These are phyloP conservation scores for Kalmanozyma brasiliensis DNA, from an alignment of 1,284 basidiomycete species.

Conservation along the genomic window DNA sequence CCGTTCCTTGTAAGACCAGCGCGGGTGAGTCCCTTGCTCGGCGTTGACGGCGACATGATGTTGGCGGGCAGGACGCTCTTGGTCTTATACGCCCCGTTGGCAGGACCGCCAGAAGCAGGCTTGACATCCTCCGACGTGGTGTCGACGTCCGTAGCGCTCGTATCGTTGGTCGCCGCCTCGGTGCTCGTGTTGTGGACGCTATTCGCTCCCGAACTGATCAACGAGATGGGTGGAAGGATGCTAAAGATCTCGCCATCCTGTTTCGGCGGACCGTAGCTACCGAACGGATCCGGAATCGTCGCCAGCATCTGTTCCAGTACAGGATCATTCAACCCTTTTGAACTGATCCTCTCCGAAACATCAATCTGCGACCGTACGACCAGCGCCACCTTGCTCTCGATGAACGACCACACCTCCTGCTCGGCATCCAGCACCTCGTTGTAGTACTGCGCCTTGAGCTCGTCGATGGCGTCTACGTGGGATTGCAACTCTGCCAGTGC, in stretches of 20 bases:
- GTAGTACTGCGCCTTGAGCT: conserved; percentile 82
- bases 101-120: background rate
- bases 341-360: conserved; percentile 76
- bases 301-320: conserved; percentile 89
- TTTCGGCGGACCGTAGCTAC: conserved; percentile 86
- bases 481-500: conserved; percentile 76
- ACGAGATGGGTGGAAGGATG: conserved; percentile 71
- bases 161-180: conserved; percentile 33
- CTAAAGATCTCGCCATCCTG: conserved; percentile 91
- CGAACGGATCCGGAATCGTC: conserved; percentile 89
- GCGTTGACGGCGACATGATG: conserved; percentile 54
- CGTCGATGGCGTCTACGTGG: conserved; percentile 87
- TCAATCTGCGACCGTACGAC: conserved; percentile 62
- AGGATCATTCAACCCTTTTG: conserved; percentile 87
- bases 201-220: conserved; percentile 44
- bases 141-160: conserved; percentile 29
- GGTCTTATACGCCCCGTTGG: background rate
- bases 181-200: conserved; percentile 41
- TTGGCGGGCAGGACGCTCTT: conserved; percentile 29
- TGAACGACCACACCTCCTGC: conserved; percentile 90
- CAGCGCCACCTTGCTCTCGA: conserved; percentile 72
- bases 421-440: conserved; percentile 88
- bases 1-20: conserved; percentile 4
- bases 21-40: conserved; percentile 43
- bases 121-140: conserved; percentile 6